phyloP scores from a whole-genome alignment of 169 alveolate species.

The Neospora caninum region DNA sequence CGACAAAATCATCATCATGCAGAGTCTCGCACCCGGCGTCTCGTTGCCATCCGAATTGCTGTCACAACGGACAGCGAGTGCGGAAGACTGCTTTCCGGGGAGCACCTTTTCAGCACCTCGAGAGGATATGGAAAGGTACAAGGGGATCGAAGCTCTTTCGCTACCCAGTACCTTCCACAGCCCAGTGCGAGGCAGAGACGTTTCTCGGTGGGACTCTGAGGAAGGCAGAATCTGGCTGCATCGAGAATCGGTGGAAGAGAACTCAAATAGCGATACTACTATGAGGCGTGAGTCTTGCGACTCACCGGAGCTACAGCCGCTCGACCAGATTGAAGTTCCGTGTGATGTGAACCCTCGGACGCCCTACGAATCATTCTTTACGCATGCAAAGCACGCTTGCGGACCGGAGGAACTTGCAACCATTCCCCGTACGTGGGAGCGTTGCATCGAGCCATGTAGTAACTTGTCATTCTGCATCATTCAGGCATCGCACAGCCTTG shows the following conservation, averaged over 20 bases:
- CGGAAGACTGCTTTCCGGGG: background rate
- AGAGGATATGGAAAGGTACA: background rate
- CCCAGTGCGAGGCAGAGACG: background rate
- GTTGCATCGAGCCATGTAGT: background rate
- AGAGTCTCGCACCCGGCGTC: background rate
- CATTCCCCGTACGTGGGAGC: background rate
- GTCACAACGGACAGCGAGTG: background rate
- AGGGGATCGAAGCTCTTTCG: background rate
- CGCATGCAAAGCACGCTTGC: background rate
- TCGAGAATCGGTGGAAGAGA: background rate
- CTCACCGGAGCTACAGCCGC: background rate
- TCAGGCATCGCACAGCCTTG: background rate
- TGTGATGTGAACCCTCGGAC: background rate
- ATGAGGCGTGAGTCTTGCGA: background rate
- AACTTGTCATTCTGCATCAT: background rate
- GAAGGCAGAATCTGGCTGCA: background rate
- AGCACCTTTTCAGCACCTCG: background rate
- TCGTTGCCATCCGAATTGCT: background rate
- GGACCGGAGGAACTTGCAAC: background rate
- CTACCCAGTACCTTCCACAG: background rate
- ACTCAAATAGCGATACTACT: background rate
- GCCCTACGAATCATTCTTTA: background rate
- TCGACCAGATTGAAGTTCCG: background rate
- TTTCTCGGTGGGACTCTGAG: background rate
- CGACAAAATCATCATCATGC: background rate